Percentiles rank a stretch among this genome's conserved stretches.
phyloP scores from a whole-genome alignment of 176 grass and related monocot species.

The Puccinellia tenuiflora region DNA sequence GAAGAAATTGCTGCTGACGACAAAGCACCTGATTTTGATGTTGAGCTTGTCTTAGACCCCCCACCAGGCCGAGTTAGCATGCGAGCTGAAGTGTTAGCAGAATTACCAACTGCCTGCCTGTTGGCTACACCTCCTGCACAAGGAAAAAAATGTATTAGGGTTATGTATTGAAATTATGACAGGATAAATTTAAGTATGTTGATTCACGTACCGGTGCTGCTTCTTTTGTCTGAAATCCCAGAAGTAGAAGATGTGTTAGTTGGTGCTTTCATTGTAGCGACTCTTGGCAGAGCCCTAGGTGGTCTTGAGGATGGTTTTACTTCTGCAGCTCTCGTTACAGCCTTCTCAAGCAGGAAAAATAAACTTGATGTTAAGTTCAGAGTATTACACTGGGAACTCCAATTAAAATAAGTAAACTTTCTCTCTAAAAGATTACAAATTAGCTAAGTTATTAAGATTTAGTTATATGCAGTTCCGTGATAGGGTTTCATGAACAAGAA shows the following conservation, averaged over 20 bases:
- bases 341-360: conserved; percentile 25
- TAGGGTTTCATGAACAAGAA: not conserved
- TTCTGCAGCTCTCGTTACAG: conserved; percentile 21
- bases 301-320: conserved; percentile 51
- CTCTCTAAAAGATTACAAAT: not conserved
- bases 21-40: conserved; percentile 1
- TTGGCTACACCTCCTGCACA: conserved; percentile 44
- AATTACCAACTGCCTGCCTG: conserved; percentile 30
- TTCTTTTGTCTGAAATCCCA: conserved; percentile 47
- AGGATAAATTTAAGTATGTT: not conserved
- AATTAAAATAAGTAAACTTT: conserved; percentile 2
- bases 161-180: not conserved
- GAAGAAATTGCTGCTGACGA: not conserved
- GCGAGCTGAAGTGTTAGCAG: conserved; percentile 22
- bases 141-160: not conserved
- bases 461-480: not conserved
- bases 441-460: not conserved
- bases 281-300: conserved; percentile 56
- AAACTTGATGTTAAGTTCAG: not conserved
- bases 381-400: not conserved
- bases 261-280: conserved; percentile 40
- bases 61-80: conserved; percentile 2
- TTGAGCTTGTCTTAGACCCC: conserved; percentile 16
- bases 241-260: conserved; percentile 23
- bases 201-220: conserved; percentile 49